These are phyloP conservation scores for Claviceps digitariae DNA, from an alignment of 2,329 filamentous ascomycete species.

Conservation along the genomic window DNA sequence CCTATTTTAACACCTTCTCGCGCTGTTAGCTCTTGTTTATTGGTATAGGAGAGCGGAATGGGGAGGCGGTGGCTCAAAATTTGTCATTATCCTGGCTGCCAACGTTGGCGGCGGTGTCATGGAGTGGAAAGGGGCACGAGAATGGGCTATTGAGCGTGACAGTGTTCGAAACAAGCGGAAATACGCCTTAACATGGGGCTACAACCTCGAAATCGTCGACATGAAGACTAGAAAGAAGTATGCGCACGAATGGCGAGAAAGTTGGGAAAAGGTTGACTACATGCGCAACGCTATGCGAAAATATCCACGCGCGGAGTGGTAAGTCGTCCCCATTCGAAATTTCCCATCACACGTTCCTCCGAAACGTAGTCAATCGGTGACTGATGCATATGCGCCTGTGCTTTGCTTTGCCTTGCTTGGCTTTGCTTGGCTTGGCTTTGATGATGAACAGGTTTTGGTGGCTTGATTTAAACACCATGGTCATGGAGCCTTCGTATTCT, in stretches of 20 bases:
- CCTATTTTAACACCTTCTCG: not conserved
- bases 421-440: too few relatives aligned
- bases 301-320: slow-evolving; percentile 95
- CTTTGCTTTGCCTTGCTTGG: too few relatives aligned
- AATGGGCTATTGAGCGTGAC: slow-evolving; percentile 97
- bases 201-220: slow-evolving; percentile 90
- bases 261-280: slow-evolving; percentile 98
- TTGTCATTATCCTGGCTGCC: slow-evolving; percentile 83
- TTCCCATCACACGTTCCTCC: too few relatives aligned
- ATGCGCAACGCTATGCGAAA: slow-evolving; percentile 80
- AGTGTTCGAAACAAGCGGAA: slow-evolving; percentile 90
- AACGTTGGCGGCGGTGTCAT: slow-evolving; percentile 95
- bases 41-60: slow-evolving; percentile 58
- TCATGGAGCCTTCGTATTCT: slow-evolving; percentile 92
- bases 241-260: slow-evolving; percentile 96
- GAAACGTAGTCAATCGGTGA: too few relatives aligned
- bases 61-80: slow-evolving; percentile 77
- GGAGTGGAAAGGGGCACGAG: slow-evolving; percentile 95
- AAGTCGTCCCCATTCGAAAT: slow-evolving; percentile 18
- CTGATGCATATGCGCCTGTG: too few relatives aligned
- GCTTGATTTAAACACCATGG: slow-evolving; percentile 92
- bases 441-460: slow-evolving; percentile 81
- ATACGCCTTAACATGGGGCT: slow-evolving; percentile 80
- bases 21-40: slow-evolving; percentile 32
- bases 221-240: slow-evolving; percentile 99